Evolutionary conservation across 2,329 filamentous ascomycete genomes (phyloP).

Genomic region (Phaeosphaeria sp.): DNA sequence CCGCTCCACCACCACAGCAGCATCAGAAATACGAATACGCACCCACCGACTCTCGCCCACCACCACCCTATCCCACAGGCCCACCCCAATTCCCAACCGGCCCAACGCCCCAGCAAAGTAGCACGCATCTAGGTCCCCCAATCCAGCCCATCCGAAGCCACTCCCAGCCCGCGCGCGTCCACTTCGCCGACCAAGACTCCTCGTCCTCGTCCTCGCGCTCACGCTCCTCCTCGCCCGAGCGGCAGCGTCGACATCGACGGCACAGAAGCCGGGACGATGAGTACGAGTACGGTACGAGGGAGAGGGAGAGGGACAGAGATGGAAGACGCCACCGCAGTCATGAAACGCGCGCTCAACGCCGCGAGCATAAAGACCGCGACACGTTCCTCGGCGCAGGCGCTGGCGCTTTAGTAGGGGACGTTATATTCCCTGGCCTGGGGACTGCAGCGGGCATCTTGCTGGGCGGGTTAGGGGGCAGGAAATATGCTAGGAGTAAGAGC

Average conservation of each 20-base stretch:
- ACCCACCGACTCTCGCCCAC: constrained; percentile 10
- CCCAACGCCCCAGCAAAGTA: constrained; percentile 18
- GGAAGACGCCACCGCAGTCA: neutral
- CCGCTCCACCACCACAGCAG: neutral
- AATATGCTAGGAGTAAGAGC: constrained; percentile 46
- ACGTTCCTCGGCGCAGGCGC: constrained; percentile 55
- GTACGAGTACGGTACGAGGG: neutral
- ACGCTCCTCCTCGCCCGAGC: constrained; percentile 12
- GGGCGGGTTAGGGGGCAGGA: constrained; percentile 52
- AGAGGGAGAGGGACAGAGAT: constrained; percentile 4
- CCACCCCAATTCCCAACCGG: constrained; percentile 2
- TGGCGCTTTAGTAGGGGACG: constrained; percentile 53
- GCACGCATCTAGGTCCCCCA: constrained; percentile 33
- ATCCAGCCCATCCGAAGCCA: constrained; percentile 35
- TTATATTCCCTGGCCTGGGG: constrained; percentile 54
- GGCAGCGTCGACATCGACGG: constrained; percentile 17
- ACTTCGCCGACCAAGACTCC: constrained; percentile 34
- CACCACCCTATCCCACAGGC: constrained; percentile 17
- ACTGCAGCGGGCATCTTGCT: constrained; percentile 49
- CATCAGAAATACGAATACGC: neutral
- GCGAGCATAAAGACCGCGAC: constrained; percentile 39
- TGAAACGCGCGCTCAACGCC: constrained; percentile 15
- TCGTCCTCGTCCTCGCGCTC: constrained; percentile 25
- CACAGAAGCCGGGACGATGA: constrained; percentile 7
- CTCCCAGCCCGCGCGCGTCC: constrained; percentile 43